Percentiles rank a stretch among this genome's conserved stretches.
These are phyloP conservation scores for Brassica balearica DNA, from an alignment of 441 rosid species.

Conservation along the genomic window DNA sequence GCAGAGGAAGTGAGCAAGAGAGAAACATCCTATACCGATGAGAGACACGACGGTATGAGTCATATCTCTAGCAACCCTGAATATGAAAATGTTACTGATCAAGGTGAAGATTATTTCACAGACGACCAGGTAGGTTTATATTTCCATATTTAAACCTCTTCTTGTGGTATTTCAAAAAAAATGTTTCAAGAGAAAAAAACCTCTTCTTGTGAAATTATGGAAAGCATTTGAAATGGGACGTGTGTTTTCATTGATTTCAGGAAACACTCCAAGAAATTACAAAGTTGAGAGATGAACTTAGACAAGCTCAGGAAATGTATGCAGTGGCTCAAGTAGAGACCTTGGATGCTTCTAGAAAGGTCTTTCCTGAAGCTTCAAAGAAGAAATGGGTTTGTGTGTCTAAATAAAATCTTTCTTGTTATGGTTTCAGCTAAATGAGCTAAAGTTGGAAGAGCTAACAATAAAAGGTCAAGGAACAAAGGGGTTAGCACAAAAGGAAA, in stretches of 20 bases:
- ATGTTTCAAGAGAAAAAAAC: no score
- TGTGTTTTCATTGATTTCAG: conserved; percentile 43
- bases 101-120: conserved; percentile 47
- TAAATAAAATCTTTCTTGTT: neutral
- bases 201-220: no score
- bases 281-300: conserved; percentile 86
- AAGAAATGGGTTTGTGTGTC: neutral
- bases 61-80: conserved; percentile 47
- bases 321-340: conserved; percentile 79
- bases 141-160: neutral
- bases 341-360: conserved; percentile 83
- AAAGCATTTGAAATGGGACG: neutral
- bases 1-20: conserved; percentile 46
- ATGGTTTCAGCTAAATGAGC: conserved; percentile 56
- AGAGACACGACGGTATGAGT: conserved; percentile 40
- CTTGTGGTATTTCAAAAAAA: no score
- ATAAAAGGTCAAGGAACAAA: conserved; percentile 50
- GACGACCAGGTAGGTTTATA: conserved; percentile 53
- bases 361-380: conserved; percentile 32
- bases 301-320: conserved; percentile 77
- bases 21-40: conserved; percentile 29
- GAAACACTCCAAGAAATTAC: conserved; percentile 47
- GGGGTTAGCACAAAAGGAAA: neutral
- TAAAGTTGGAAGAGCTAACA: conserved; percentile 60
- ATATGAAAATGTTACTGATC: conserved; percentile 41